Evolutionary conservation across 805 yeast species (phyloP).

Genomic region (Suhomyces sp.): DNA sequence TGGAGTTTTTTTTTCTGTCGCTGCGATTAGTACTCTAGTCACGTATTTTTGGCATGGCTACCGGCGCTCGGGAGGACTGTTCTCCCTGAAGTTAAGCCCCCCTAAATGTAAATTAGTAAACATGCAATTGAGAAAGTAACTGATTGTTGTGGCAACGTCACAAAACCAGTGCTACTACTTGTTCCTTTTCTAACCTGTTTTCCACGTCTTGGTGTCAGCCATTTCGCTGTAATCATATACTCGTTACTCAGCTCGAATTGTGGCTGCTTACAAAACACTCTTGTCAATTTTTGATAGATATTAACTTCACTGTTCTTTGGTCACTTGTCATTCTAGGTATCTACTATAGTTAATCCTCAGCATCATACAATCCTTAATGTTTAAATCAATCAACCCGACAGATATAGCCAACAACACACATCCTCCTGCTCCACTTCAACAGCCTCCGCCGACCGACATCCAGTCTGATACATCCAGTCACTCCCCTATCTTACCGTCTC

Average conservation of each 20-base stretch:
- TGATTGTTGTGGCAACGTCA: slow-evolving; percentile 1
- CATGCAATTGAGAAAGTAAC: not conserved
- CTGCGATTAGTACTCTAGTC: not conserved
- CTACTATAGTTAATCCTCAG: too few relatives aligned
- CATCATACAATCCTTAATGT: not conserved
- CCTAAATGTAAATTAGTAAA: slow-evolving; percentile 3
- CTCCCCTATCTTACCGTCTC: not conserved
- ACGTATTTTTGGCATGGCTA: not conserved
- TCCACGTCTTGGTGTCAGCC: not conserved
- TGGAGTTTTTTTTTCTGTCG: not conserved
- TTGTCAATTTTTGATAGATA: not conserved
- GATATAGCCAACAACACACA: slow-evolving; percentile 6
- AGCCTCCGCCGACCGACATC: slow-evolving; percentile 1
- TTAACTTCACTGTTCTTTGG: not conserved
- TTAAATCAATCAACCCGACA: slow-evolving; percentile 3
- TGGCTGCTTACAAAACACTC: not conserved
- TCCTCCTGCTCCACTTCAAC: slow-evolving; percentile 4
- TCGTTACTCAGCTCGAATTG: not conserved
- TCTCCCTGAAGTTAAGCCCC: not conserved
- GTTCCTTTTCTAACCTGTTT: not conserved
- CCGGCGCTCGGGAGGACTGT: not conserved
- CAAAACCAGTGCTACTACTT: slow-evolving; percentile 3
- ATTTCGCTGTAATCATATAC: not conserved
- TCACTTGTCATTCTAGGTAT: not conserved
- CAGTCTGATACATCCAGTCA: not conserved